phyloP scores from a whole-genome alignment of 2,329 filamentous ascomycete genomes.

The Aspergillus versicolor region DNA sequence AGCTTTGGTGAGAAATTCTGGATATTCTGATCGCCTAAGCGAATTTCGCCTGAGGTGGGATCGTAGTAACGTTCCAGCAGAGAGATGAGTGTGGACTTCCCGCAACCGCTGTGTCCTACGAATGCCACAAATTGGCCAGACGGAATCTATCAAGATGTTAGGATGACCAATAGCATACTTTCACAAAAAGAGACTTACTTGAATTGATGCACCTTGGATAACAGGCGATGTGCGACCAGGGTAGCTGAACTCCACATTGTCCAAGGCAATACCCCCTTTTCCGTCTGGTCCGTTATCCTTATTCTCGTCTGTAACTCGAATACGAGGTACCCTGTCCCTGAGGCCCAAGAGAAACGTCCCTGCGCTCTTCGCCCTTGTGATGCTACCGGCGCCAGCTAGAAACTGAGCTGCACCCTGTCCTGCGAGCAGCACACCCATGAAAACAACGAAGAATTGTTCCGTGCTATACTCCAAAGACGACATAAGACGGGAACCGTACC shows the following conservation, averaged over 20 bases:
- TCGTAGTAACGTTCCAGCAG: slow-evolving; percentile 69
- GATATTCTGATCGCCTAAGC: slow-evolving; percentile 64
- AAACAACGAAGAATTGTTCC: slow-evolving; percentile 44
- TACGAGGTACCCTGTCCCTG: slow-evolving; percentile 3
- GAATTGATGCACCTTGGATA: slow-evolving; percentile 5
- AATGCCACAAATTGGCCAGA: slow-evolving; percentile 55
- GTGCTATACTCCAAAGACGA: slow-evolving; percentile 36
- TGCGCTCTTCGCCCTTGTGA: slow-evolving; percentile 36
- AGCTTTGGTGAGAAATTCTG: slow-evolving; percentile 56
- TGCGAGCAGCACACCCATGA: slow-evolving; percentile 43
- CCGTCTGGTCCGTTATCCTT: neutral
- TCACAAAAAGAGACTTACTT: neutral
- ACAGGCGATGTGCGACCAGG: slow-evolving; percentile 24
- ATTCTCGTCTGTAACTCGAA: slow-evolving; percentile 7
- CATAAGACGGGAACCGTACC: slow-evolving; percentile 25
- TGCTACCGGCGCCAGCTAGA: slow-evolving; percentile 10
- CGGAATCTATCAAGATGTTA: slow-evolving; percentile 30
- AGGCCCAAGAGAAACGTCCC: slow-evolving; percentile 38
- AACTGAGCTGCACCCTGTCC: slow-evolving; percentile 30
- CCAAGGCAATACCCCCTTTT: neutral
- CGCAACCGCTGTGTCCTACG: slow-evolving; percentile 58
- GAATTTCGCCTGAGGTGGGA: slow-evolving; percentile 61
- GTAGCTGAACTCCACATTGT: slow-evolving; percentile 31
- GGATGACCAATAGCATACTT: neutral
- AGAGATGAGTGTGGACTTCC: slow-evolving; percentile 67